phyloP scores from a whole-genome alignment of 306 rosid genomes.

The Acacia crassicarpa region DNA sequence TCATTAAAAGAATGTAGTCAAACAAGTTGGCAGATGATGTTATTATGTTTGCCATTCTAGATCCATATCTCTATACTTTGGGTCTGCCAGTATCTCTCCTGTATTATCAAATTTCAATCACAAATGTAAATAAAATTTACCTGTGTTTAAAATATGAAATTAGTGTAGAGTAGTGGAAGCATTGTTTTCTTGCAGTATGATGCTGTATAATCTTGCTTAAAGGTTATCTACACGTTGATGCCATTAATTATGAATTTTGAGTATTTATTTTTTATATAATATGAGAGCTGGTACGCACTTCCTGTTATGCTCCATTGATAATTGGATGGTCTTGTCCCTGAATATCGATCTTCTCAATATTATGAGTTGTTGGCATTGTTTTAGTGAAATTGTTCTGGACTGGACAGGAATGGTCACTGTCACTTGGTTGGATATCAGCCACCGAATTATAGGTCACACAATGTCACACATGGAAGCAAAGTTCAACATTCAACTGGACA shows the following conservation, averaged over 20 bases:
- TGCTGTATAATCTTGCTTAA: neutral
- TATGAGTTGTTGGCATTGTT: constrained; percentile 16
- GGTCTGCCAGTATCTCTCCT: neutral
- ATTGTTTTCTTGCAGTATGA: neutral
- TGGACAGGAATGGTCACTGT: constrained; percentile 78
- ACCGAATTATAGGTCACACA: constrained; percentile 34
- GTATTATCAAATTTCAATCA: neutral
- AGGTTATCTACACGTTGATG: neutral
- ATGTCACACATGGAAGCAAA: constrained; percentile 35
- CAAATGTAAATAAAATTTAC: neutral
- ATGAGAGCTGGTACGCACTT: neutral
- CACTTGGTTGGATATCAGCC: constrained; percentile 71
- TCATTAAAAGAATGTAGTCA: neutral
- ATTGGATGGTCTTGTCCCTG: constrained; percentile 4
- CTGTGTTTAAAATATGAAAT: neutral
- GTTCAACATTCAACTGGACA: constrained; percentile 34
- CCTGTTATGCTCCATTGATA: constrained; percentile 2
- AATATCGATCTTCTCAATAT: constrained; percentile 8
- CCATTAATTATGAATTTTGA: constrained; percentile 7
- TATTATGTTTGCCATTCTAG: neutral
- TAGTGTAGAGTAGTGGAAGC: neutral
- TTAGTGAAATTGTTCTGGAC: constrained; percentile 38
- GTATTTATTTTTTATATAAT: neutral
- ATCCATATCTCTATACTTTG: neutral
- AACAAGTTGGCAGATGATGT: constrained; percentile 3